Evolutionary conservation across 352 stramenopile genomes (phyloP).

Genomic region (Phytophthora litchii): DNA sequence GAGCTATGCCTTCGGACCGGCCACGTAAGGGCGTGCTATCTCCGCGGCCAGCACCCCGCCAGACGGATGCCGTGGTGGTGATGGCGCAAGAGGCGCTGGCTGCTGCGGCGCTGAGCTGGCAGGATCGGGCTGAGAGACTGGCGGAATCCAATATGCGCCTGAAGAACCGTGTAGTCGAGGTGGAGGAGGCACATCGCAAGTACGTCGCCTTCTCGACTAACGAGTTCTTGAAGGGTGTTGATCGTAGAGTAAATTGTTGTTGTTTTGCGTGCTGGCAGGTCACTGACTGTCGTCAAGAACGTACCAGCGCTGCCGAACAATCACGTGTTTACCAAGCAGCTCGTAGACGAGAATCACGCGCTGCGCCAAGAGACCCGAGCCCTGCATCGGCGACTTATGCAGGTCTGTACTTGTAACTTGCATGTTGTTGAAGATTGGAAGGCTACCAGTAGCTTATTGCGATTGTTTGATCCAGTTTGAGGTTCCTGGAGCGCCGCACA

Average conservation of each 20-base stretch:
- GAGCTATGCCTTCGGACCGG: constrained; percentile 1
- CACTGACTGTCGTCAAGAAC: constrained; percentile 60
- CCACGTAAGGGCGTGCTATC: constrained; percentile 14
- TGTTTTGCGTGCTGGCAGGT: constrained; percentile 26
- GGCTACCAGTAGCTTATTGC: neutral
- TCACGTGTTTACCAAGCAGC: constrained; percentile 62
- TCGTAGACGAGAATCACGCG: constrained; percentile 66
- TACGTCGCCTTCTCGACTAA: constrained; percentile 13
- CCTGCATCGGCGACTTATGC: constrained; percentile 50
- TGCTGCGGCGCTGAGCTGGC: constrained; percentile 41
- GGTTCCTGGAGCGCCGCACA: constrained; percentile 9
- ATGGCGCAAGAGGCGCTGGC: constrained; percentile 42
- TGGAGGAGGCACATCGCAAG: constrained; percentile 48
- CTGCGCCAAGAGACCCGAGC: constrained; percentile 40
- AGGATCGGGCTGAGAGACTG: constrained; percentile 48
- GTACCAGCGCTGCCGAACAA: constrained; percentile 65
- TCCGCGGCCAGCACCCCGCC: constrained; percentile 9
- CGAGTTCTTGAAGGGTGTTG: neutral
- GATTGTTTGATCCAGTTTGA: constrained; percentile 20
- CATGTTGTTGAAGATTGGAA: neutral
- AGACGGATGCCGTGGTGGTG: constrained; percentile 35
- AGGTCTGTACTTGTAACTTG: constrained; percentile 25
- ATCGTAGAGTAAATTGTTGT: constrained; percentile 2
- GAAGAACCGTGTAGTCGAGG: constrained; percentile 31
- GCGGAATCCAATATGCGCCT: constrained; percentile 41